Percentiles rank a stretch among this genome's conserved stretches.
Evolutionary conservation across 2,329 filamentous ascomycete genomes (phyloP).

Genomic region (Xylogone sp.): DNA sequence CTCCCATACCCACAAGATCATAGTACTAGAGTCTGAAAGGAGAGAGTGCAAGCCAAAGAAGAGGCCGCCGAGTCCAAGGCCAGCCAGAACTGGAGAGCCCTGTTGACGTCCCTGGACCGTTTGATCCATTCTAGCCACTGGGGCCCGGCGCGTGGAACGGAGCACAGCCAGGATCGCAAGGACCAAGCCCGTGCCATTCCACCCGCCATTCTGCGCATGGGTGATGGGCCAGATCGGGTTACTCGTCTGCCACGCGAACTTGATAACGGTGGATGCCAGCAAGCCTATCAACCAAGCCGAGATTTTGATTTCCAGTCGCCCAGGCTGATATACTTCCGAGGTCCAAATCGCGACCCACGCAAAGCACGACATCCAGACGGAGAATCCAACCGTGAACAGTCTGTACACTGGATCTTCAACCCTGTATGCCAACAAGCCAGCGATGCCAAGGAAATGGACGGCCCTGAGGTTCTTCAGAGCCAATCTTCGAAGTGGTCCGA

Average conservation of each 20-base stretch:
- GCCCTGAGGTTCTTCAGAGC: conserved; percentile 65
- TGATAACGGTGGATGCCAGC: conserved; percentile 79
- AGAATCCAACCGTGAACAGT: conserved; percentile 77
- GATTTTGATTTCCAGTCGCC: conserved; percentile 76
- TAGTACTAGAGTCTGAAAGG: conserved; percentile 94
- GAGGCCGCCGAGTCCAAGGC: conserved; percentile 75
- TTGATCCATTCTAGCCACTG: conserved; percentile 32
- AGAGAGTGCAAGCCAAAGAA: conserved; percentile 90
- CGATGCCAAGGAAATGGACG: conserved; percentile 73
- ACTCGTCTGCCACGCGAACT: conserved; percentile 91
- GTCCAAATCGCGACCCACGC: conserved; percentile 82
- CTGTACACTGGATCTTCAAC: conserved; percentile 69
- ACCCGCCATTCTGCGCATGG: conserved; percentile 84
- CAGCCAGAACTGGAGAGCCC: conserved; percentile 68
- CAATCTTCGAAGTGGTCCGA: conserved; percentile 63
- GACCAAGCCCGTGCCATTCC: conserved; percentile 79
- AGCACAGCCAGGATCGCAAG: conserved; percentile 73
- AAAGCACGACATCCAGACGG: conserved; percentile 74
- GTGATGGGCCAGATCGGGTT: conserved; percentile 97
- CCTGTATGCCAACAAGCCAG: conserved; percentile 76
- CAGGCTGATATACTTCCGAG: conserved; percentile 69
- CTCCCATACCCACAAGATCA: conserved; percentile 98
- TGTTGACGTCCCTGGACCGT: conserved; percentile 51
- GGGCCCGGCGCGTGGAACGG: conserved; percentile 66
- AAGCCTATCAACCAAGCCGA: conserved; percentile 79